Evolutionary conservation across 352 stramenopile genomes (phyloP), one percentile per base, ranked within the genome.

Genomic region (Salisapilia sapeloensis): DNA sequence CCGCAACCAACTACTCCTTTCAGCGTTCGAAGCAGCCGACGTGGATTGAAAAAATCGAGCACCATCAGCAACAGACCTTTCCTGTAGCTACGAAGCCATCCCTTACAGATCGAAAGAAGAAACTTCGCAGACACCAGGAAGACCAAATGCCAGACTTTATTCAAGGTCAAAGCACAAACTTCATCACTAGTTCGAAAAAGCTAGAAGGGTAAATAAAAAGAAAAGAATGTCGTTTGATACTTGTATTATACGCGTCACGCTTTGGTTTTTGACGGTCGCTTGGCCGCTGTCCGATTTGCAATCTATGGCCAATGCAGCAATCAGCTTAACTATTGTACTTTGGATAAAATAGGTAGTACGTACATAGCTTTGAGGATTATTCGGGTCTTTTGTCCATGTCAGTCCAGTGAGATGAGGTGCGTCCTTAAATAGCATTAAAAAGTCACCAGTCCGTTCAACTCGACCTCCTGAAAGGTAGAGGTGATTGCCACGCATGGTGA

Each of bases 371-470:
- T 87, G 65, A 0, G 63, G 65, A 38, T 84, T 79, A 25, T 51
- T 56, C 11, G 67, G 67, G 44, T 91, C 76, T 29, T 84, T 83
- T 23, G 81, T 62, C 62, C 75, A 91, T 19, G 70, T 62, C 42
- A 86, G 46, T 33, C 57, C 85, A 58, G 71, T 91, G 29, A 91
- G 58, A 34, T 91, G 87, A 39, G 54, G 30, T 19, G 50, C 54
- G 50, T 91, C 76, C 40, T 91, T 91, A 38, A 91, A 91, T 6
- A 87, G 56, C 61, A 86, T 45, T 9, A 75, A 56, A 48, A 87
- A 91, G 29, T 91, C 76, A 35, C 76, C 76, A 19, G 84, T 62
- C 32, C 76, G 71, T 48, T 91, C 76, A 35, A 89, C 58, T 24
- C 77, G 76, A 25, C 76, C 72, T 25, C 69, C 66, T 62, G 60